A percentile compares a stretch with the other conserved stretches of the same genome.
phyloP scores from a whole-genome alignment of 163 green algal genomes.

The Scenedesmus sp. region DNA sequence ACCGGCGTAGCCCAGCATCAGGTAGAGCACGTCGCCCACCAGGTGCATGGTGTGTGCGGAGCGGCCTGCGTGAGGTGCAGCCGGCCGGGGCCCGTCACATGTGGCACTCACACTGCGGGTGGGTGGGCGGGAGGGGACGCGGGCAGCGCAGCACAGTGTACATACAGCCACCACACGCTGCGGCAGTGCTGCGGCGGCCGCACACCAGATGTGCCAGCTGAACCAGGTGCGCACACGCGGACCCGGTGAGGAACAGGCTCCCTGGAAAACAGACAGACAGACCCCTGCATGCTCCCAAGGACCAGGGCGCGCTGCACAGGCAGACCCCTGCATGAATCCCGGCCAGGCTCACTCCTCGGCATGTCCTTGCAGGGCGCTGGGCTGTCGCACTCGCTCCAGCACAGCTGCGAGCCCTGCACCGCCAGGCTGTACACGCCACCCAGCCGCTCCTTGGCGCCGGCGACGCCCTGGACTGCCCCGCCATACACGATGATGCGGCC shows the following conservation, averaged over 20 bases:
- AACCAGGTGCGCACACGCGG: too few relatives aligned
- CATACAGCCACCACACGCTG: neutral
- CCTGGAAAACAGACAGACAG: too few relatives aligned
- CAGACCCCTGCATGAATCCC: neutral
- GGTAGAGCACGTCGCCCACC: slow-evolving; percentile 4
- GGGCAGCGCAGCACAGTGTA: too few relatives aligned
- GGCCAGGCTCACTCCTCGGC: neutral
- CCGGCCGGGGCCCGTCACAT: too few relatives aligned
- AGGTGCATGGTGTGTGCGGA: slow-evolving; percentile 35
- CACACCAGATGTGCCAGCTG: too few relatives aligned
- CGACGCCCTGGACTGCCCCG: slow-evolving; percentile 7
- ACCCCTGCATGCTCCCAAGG: too few relatives aligned
- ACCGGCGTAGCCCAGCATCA: slow-evolving; percentile 44
- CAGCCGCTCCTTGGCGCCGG: slow-evolving; percentile 19
- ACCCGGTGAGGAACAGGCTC: too few relatives aligned
- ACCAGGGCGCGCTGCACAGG: too few relatives aligned
- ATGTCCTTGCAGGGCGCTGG: neutral
- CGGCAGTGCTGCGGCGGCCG: too few relatives aligned
- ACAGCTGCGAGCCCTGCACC: neutral
- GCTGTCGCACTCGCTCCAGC: slow-evolving; percentile 24
- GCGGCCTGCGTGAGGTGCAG: too few relatives aligned
- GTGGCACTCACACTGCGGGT: too few relatives aligned
- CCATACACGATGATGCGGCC: slow-evolving; percentile 41
- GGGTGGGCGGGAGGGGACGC: too few relatives aligned
- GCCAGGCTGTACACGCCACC: slow-evolving; percentile 24